A percentile compares a stretch with the other conserved stretches of the same genome.
Evolutionary conservation across 257 asterid species (phyloP).

Genomic region (Nemophila menziesii): DNA sequence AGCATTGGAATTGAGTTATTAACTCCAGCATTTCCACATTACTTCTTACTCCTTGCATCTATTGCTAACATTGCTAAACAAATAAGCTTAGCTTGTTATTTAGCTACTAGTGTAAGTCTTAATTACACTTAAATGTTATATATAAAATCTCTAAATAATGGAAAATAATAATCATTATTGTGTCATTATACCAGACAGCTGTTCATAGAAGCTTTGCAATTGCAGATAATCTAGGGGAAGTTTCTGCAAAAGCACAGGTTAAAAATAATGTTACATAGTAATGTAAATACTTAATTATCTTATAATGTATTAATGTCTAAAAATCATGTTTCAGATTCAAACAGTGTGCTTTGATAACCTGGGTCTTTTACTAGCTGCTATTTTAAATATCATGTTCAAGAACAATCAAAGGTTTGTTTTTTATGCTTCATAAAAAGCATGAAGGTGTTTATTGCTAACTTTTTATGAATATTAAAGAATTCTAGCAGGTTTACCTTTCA

Average conservation of each 20-base stretch:
- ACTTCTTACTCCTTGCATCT: constrained; percentile 87
- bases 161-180: constrained; percentile 7
- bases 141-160: neutral
- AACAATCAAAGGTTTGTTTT: constrained; percentile 55
- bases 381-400: constrained; percentile 46
- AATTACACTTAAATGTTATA: neutral
- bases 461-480: constrained; percentile 32
- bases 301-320: constrained; percentile 16
- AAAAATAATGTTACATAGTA: neutral
- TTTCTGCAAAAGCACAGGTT: constrained; percentile 94
- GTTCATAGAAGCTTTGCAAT: constrained; percentile 93
- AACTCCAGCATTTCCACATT: constrained; percentile 76
- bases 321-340: constrained; percentile 62
- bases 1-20: constrained; percentile 89
- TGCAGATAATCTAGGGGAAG: constrained; percentile 82
- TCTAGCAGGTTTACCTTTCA: constrained; percentile 71
- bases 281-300: constrained; percentile 1
- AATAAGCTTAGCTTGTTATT: constrained; percentile 78
- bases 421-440: neutral
- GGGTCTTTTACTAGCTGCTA: constrained; percentile 82
- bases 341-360: constrained; percentile 92
- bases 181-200: constrained; percentile 50
- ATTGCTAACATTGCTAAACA: constrained; percentile 93
- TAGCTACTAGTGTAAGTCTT: constrained; percentile 86
- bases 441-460: constrained; percentile 21